Conservation (phyloP, 176 grass and related monocot species). For the Musa troglodytarum region DNA sequence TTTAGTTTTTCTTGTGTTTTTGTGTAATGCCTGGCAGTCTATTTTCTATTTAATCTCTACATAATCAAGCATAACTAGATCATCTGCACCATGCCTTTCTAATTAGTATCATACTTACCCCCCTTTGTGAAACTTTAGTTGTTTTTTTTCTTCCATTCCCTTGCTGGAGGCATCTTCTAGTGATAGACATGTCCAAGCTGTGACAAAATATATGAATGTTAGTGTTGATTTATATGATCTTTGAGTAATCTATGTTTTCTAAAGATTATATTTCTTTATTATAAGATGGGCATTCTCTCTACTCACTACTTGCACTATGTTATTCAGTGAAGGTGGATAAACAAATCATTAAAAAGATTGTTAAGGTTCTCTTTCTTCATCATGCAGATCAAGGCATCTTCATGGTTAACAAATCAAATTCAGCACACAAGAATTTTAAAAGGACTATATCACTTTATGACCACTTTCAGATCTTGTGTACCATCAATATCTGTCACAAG, state of each 20-base stretch:
- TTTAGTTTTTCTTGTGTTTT: neutral
- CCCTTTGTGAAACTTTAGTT: neutral
- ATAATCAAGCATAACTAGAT: neutral
- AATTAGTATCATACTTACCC: neutral
- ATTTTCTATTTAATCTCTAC: neutral
- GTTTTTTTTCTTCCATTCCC: neutral
- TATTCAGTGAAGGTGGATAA: too few species aligned
- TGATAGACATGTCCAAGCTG: neutral
- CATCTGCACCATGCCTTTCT: neutral
- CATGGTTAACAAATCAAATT: slow-evolving; percentile 43
- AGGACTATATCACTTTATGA: slow-evolving; percentile 39
- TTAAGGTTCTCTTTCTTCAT: neutral
- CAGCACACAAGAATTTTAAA: slow-evolving; percentile 38
- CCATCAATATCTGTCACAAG: slow-evolving; percentile 32
- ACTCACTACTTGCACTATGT: too few species aligned
- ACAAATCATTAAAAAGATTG: neutral
- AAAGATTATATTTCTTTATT: neutral
- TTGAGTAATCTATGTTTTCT: neutral
- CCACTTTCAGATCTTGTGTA: slow-evolving; percentile 47
- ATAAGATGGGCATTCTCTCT: neutral
- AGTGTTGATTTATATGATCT: neutral
- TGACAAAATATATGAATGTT: neutral
- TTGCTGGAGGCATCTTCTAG: neutral
- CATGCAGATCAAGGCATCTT: slow-evolving; percentile 60
- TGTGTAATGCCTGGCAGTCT: neutral